These are phyloP conservation scores for Pharnaceum exiguum DNA, from an alignment of 148 eudicot species.

Conservation along the genomic window DNA sequence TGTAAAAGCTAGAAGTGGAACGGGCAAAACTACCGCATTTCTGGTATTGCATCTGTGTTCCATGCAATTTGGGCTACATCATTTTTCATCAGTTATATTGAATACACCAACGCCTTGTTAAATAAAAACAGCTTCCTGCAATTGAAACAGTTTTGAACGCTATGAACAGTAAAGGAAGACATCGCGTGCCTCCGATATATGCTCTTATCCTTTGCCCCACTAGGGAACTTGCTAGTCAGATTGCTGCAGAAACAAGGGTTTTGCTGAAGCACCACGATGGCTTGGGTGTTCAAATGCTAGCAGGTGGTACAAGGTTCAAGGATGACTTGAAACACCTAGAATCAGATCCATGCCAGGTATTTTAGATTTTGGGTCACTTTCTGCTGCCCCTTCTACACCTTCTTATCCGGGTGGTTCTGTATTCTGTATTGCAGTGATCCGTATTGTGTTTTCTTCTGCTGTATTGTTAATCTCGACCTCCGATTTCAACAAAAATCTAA, in stretches of 20 bases:
- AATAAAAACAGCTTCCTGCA: constrained; percentile 92
- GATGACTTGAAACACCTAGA: constrained; percentile 80
- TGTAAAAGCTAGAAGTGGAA: constrained; percentile 82
- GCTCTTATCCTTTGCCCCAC: constrained; percentile 94
- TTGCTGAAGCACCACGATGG: constrained; percentile 84
- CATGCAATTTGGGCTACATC: neutral
- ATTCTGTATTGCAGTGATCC: neutral
- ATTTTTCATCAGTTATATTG: neutral
- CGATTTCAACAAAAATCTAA: neutral
- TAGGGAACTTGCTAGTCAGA: constrained; percentile 95
- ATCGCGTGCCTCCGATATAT: constrained; percentile 57
- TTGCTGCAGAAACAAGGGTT: constrained; percentile 84
- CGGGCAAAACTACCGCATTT: constrained; percentile 91
- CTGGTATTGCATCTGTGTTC: constrained; percentile 48
- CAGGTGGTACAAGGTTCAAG: constrained; percentile 91
- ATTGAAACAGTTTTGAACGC: constrained; percentile 96
- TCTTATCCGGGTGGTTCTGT: neutral
- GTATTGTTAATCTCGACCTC: neutral
- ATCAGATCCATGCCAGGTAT: constrained; percentile 81
- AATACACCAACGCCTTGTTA: constrained; percentile 27
- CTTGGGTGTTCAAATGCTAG: constrained; percentile 74
- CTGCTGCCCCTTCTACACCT: neutral
- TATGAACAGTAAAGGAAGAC: constrained; percentile 28
- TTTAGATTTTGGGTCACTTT: neutral
- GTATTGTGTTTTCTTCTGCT: neutral